Conservation (phyloP, 2,329 filamentous ascomycete genomes). For the Hymenoscyphus occultus region DNA sequence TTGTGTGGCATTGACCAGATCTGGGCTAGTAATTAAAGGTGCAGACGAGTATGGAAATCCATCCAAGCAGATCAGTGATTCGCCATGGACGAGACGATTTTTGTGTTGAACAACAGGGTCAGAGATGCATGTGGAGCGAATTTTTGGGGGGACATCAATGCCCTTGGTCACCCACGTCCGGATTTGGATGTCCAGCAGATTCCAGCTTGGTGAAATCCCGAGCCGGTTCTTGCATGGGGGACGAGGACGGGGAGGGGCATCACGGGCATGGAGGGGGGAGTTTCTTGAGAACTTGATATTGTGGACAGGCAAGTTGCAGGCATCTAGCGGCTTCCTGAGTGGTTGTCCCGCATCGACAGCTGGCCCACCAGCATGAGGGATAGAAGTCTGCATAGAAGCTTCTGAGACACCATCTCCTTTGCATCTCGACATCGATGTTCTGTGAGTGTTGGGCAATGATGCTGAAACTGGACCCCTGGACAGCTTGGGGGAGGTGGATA, state of each 20-base stretch:
- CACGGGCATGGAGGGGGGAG: constrained; percentile 14
- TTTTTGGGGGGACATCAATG: constrained; percentile 24
- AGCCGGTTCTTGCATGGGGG: constrained; percentile 20
- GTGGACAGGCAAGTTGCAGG: constrained; percentile 18
- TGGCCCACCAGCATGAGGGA: constrained; percentile 20
- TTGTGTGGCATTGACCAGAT: constrained; percentile 32
- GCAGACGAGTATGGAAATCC: constrained; percentile 40
- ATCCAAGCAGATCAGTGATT: constrained; percentile 49
- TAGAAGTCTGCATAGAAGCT: constrained; percentile 31
- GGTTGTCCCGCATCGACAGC: constrained; percentile 2
- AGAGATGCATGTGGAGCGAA: constrained; percentile 28
- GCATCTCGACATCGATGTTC: neutral
- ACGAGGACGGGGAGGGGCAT: constrained; percentile 15
- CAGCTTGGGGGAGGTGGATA: neutral
- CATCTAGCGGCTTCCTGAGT: neutral
- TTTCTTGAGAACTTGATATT: constrained; percentile 6
- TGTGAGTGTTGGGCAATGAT: constrained; percentile 3
- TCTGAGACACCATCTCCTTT: constrained; percentile 22
- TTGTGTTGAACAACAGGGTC: constrained; percentile 37
- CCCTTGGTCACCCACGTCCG: constrained; percentile 22
- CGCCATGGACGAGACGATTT: constrained; percentile 48
- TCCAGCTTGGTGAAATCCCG: constrained; percentile 25
- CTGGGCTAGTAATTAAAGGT: constrained; percentile 33
- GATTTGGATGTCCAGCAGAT: constrained; percentile 23
- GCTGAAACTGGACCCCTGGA: constrained; percentile 2